Percentiles rank a stretch among this genome's conserved stretches.
These are phyloP conservation scores for Vaccinium darrowii DNA, from an alignment of 148 eudicot genomes.

Conservation along the genomic window DNA sequence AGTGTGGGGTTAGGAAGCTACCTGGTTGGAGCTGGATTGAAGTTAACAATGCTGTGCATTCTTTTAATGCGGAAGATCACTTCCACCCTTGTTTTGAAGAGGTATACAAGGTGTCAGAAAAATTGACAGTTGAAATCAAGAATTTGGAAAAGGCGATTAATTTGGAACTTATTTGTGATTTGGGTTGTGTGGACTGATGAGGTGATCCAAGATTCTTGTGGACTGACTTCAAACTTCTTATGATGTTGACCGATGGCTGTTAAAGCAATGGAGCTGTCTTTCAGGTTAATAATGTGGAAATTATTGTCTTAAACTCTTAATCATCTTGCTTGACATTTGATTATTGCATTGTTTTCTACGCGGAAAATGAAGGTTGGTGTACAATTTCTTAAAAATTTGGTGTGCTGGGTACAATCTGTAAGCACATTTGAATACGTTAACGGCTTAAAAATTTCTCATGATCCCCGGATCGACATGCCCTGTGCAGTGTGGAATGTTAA, in stretches of 20 bases:
- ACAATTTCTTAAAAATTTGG: neutral
- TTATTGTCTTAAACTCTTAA: neutral
- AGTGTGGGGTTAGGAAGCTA: conserved; percentile 61
- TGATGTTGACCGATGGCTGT: neutral
- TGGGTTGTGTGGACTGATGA: neutral
- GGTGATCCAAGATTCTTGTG: neutral
- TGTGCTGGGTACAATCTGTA: neutral
- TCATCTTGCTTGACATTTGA: neutral
- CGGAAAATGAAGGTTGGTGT: neutral
- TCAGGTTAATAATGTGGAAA: neutral
- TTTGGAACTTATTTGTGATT: conserved; percentile 17
- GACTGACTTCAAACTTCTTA: neutral
- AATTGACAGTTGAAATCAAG: conserved; percentile 39
- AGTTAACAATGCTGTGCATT: conserved; percentile 48
- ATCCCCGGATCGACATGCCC: neutral
- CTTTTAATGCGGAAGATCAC: conserved; percentile 62
- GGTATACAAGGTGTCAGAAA: conserved; percentile 41
- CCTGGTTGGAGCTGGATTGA: conserved; percentile 93
- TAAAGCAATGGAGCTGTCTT: neutral
- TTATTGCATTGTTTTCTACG: neutral
- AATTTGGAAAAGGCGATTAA: conserved; percentile 22
- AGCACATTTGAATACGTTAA: neutral
- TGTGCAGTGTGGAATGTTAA: neutral
- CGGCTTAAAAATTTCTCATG: neutral
- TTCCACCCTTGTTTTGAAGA: conserved; percentile 43